These are phyloP conservation scores for Suillus occidentalis DNA, from an alignment of 768 basidiomycete genomes.

Conservation along the genomic window DNA sequence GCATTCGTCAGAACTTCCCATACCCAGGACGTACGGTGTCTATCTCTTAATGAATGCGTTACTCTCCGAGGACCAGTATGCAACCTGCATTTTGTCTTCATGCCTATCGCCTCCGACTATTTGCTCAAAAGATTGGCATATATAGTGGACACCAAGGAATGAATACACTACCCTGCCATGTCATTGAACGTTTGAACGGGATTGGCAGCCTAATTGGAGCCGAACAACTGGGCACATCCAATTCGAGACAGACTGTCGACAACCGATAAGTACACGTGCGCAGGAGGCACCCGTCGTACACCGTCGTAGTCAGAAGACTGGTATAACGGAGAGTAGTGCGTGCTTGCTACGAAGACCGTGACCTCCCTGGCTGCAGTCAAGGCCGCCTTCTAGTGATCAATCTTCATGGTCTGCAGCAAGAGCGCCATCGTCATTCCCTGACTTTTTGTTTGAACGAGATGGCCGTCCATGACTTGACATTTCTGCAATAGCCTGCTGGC, in stretches of 20 bases:
- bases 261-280: neutral
- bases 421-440: neutral
- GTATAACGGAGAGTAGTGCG: neutral
- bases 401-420: neutral
- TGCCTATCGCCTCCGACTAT: neutral
- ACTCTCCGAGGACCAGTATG: neutral
- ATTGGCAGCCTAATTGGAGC: neutral
- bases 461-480: neutral
- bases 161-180: neutral
- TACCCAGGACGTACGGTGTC: neutral
- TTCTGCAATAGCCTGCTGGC: constrained; percentile 31
- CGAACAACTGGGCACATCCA: neutral
- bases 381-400: neutral
- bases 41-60: neutral
- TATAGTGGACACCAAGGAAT: neutral
- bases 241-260: neutral
- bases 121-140: neutral
- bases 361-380: neutral
- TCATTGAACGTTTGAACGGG: neutral
- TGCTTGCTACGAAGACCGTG: neutral
- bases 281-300: neutral
- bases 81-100: neutral
- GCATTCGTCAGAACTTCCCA: neutral
- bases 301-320: neutral
- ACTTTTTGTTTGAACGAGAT: neutral